phyloP scores from a whole-genome alignment of 1,139 yeast genomes.

The Saccharomyces hybrid region DNA sequence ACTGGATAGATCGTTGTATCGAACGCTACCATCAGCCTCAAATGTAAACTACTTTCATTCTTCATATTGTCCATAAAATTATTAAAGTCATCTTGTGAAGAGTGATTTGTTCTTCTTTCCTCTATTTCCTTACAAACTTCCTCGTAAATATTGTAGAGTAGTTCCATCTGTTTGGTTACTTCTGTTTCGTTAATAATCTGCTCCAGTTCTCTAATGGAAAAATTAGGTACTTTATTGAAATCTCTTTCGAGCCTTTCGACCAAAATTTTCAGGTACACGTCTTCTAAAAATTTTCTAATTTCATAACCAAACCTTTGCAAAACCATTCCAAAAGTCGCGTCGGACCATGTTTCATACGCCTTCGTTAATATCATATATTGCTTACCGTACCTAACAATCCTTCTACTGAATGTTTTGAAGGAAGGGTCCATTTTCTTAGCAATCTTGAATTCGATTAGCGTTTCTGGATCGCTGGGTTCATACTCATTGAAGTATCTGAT shows the following conservation, averaged over 20 bases:
- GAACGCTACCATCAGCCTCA: slow-evolving; percentile 20
- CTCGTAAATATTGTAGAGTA: slow-evolving; percentile 19
- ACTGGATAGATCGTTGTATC: slow-evolving; percentile 46
- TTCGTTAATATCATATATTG: slow-evolving; percentile 46
- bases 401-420: slow-evolving; percentile 61
- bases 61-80: slow-evolving; percentile 30
- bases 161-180: slow-evolving; percentile 19
- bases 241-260: slow-evolving; percentile 48
- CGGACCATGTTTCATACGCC: slow-evolving; percentile 53
- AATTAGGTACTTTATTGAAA: slow-evolving; percentile 38
- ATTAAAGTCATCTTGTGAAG: slow-evolving; percentile 26
- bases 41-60: slow-evolving; percentile 19
- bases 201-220: slow-evolving; percentile 44
- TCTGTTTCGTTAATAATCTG: slow-evolving; percentile 30
- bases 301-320: slow-evolving; percentile 65
- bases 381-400: slow-evolving; percentile 55
- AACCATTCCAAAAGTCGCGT: slow-evolving; percentile 55
- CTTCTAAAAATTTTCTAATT: slow-evolving; percentile 42
- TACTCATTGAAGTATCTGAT: slow-evolving; percentile 60
- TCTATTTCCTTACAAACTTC: slow-evolving; percentile 22
- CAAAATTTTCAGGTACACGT: slow-evolving; percentile 39
- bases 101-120: slow-evolving; percentile 22
- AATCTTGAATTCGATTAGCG: slow-evolving; percentile 59
- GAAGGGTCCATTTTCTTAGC: slow-evolving; percentile 69
- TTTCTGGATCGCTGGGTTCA: slow-evolving; percentile 33